phyloP scores from a whole-genome alignment of 2,329 filamentous ascomycete species.

The Arthrinium phaeospermum region DNA sequence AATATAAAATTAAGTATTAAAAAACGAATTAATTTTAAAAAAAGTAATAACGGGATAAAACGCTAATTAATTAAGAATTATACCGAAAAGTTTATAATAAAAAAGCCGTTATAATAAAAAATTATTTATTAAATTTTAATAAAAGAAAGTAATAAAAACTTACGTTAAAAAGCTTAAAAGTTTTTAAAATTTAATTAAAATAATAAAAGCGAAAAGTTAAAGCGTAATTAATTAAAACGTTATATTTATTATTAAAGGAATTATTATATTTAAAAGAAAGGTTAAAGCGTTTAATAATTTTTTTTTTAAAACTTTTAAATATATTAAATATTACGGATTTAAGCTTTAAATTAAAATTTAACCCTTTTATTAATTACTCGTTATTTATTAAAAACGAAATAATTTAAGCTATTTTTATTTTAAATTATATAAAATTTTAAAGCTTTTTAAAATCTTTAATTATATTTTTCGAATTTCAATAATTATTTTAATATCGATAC shows the following conservation, averaged over 20 bases:
- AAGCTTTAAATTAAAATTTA: too few relatives aligned
- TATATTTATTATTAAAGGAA: background rate
- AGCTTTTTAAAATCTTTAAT: too few relatives aligned
- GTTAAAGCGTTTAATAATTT: too few relatives aligned
- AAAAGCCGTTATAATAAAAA: background rate
- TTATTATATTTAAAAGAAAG: background rate
- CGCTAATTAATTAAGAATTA: background rate
- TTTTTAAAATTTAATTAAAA: background rate
- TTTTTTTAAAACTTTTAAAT: too few relatives aligned
- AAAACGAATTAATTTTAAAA: background rate
- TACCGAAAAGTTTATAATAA: background rate
- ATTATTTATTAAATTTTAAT: background rate
- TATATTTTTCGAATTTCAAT: too few relatives aligned
- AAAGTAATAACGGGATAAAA: background rate
- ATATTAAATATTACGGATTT: too few relatives aligned
- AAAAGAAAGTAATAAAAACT: background rate
- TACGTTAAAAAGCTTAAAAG: background rate
- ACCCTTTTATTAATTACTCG: too few relatives aligned
- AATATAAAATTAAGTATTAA: background rate
- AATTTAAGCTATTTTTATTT: too few relatives aligned
- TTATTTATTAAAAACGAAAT: too few relatives aligned
- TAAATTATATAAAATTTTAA: too few relatives aligned
- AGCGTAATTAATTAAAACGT: background rate
- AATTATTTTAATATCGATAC: too few relatives aligned
- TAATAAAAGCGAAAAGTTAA: background rate